Conservation (phyloP, 2,329 filamentous ascomycete genomes). For the Apiospora aurea region DNA sequence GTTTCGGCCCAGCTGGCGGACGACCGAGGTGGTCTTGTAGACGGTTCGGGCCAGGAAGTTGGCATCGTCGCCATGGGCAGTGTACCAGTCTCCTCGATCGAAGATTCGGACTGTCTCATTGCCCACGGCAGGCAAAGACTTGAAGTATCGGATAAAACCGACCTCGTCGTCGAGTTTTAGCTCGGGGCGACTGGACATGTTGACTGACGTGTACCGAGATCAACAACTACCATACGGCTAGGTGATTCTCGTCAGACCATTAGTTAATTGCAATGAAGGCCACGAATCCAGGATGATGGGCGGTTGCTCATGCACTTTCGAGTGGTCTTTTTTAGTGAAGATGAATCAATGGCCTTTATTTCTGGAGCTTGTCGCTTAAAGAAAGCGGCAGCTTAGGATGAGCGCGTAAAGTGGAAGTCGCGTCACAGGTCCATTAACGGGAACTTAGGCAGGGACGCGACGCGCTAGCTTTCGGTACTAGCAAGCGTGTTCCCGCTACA, state of each 20-base stretch:
- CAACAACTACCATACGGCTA: neutral
- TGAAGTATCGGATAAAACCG: slow-evolving; percentile 97
- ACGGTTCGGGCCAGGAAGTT: slow-evolving; percentile 84
- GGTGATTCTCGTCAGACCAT: neutral
- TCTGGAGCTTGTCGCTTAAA: slow-evolving; percentile 3
- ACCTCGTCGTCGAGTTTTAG: slow-evolving; percentile 90
- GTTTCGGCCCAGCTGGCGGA: slow-evolving; percentile 85
- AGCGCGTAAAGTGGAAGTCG: slow-evolving; percentile 13
- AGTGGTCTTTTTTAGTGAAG: neutral
- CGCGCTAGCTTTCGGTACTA: neutral
- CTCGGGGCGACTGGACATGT: slow-evolving; percentile 25
- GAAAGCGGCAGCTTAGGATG: neutral
- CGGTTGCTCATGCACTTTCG: neutral
- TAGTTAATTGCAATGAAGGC: neutral
- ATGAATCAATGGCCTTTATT: slow-evolving; percentile 4
- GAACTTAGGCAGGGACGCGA: neutral
- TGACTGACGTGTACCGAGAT: slow-evolving; percentile 5
- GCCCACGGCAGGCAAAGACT: slow-evolving; percentile 75
- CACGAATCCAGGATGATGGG: no score
- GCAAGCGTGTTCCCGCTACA: neutral
- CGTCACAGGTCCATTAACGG: neutral
- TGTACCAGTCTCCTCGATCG: slow-evolving; percentile 94
- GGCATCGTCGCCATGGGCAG: slow-evolving; percentile 87
- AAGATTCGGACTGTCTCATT: slow-evolving; percentile 87
- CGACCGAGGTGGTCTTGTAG: slow-evolving; percentile 96